A percentile compares a stretch with the other conserved stretches of the same genome.
Conservation (phyloP, 176 grass and related monocot genomes). For the Dendrocalamus sinicus region DNA sequence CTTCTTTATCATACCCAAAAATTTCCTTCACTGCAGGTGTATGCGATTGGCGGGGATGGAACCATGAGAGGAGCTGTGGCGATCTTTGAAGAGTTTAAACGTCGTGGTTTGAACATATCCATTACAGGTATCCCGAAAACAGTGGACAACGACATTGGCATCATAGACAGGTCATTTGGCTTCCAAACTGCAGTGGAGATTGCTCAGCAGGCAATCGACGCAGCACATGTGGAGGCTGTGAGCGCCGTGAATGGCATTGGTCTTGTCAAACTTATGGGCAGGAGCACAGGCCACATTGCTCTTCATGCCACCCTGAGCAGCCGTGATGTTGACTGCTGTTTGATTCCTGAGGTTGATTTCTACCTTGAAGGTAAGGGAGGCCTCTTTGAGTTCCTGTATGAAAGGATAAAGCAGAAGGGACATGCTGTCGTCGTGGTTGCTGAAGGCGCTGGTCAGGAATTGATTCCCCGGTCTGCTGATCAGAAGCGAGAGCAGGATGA, state of each 20-base stretch:
- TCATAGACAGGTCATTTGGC: slow-evolving; percentile 93
- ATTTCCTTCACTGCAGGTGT: slow-evolving; percentile 50
- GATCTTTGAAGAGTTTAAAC: slow-evolving; percentile 70
- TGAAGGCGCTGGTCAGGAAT: slow-evolving; percentile 84
- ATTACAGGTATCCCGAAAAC: slow-evolving; percentile 84
- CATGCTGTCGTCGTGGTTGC: slow-evolving; percentile 81
- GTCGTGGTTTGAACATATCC: slow-evolving; percentile 70
- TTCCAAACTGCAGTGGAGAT: slow-evolving; percentile 93
- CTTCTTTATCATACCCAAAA: background rate
- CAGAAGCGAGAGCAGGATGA: slow-evolving; percentile 69
- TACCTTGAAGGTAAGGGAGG: slow-evolving; percentile 79
- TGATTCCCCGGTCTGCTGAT: slow-evolving; percentile 61
- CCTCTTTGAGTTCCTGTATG: slow-evolving; percentile 72
- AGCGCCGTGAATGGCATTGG: slow-evolving; percentile 86
- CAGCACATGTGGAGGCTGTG: slow-evolving; percentile 83
- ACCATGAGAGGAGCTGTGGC: slow-evolving; percentile 86
- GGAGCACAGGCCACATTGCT: slow-evolving; percentile 87
- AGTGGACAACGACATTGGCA: slow-evolving; percentile 96
- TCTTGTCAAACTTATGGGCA: slow-evolving; percentile 96
- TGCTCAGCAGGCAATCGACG: slow-evolving; percentile 77
- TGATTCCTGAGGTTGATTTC: slow-evolving; percentile 88
- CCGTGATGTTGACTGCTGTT: slow-evolving; percentile 88
- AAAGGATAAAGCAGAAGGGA: slow-evolving; percentile 68
- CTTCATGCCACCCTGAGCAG: slow-evolving; percentile 86
- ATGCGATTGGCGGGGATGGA: slow-evolving; percentile 80